These are phyloP conservation scores for Ophiostoma montium DNA, from an alignment of 2,329 filamentous ascomycete species.

Conservation along the genomic window DNA sequence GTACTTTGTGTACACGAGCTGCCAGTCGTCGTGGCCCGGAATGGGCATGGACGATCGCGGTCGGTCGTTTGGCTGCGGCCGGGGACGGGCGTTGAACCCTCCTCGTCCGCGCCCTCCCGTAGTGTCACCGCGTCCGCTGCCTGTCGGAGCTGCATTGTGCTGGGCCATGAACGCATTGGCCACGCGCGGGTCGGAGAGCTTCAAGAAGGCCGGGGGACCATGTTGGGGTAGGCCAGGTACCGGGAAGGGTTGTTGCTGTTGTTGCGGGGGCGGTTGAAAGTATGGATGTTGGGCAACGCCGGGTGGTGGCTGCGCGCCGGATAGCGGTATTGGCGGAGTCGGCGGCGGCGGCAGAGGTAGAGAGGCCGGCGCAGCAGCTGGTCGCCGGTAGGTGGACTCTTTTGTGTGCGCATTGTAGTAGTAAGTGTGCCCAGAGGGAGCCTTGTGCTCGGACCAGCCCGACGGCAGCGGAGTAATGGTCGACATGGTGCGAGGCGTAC, in stretches of 20 bases:
- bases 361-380: slow-evolving; percentile 19
- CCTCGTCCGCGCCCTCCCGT: not conserved
- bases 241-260: too few species aligned
- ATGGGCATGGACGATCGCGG: slow-evolving; percentile 70
- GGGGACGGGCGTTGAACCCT: slow-evolving; percentile 40
- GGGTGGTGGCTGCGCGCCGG: too few species aligned
- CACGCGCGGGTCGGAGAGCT: slow-evolving; percentile 38
- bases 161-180: slow-evolving; percentile 49
- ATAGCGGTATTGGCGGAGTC: not conserved
- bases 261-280: slow-evolving; percentile 10
- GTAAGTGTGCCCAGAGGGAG: slow-evolving; percentile 74
- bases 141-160: slow-evolving; percentile 15
- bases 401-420: slow-evolving; percentile 77
- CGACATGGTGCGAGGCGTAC: not conserved
- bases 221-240: not conserved
- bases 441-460: slow-evolving; percentile 89
- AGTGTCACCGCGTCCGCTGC: too few species aligned
- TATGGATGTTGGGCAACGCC: slow-evolving; percentile 11
- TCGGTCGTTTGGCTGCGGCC: slow-evolving; percentile 59
- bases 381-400: slow-evolving; percentile 74
- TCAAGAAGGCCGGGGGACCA: slow-evolving; percentile 26
- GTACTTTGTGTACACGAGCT: slow-evolving; percentile 84
- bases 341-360: slow-evolving; percentile 19
- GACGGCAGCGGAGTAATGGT: slow-evolving; percentile 51
- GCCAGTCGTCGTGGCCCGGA: slow-evolving; percentile 72